A percentile compares a stretch with the other conserved stretches of the same genome.
Conservation (phyloP, 2,329 filamentous ascomycete species). For the Ophiostoma montium region DNA sequence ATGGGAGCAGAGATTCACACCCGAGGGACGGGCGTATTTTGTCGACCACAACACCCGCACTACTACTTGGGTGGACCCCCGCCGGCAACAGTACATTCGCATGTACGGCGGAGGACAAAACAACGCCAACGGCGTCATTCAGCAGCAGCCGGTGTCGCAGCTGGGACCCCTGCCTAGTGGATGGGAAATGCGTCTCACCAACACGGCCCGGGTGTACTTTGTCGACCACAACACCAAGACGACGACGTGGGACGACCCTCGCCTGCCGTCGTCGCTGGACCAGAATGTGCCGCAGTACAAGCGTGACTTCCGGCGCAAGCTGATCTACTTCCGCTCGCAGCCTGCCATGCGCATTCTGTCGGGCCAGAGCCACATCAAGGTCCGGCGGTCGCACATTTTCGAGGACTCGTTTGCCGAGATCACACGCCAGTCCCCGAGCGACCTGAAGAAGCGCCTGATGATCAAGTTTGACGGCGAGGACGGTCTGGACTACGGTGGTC, state of each 20-base stretch:
- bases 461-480: slow-evolving; percentile 99
- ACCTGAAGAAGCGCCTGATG: slow-evolving; percentile 97
- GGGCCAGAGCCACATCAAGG: slow-evolving; percentile 96
- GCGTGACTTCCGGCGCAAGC: slow-evolving; percentile 92
- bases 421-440: slow-evolving; percentile 86
- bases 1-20: slow-evolving; percentile 93
- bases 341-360: slow-evolving; percentile 89
- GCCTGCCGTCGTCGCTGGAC: slow-evolving; percentile 86
- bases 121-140: slow-evolving; percentile 71
- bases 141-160: slow-evolving; percentile 95
- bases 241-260: slow-evolving; percentile 95
- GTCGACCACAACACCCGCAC: slow-evolving; percentile 97
- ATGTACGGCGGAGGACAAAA: slow-evolving; percentile 81
- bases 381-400: slow-evolving; percentile 91
- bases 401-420: slow-evolving; percentile 98
- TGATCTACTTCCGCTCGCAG: slow-evolving; percentile 98
- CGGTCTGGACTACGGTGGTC: slow-evolving; percentile 90
- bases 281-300: slow-evolving; percentile 99
- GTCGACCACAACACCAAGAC: slow-evolving; percentile 99
- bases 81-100: slow-evolving; percentile 92
- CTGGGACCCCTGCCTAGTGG: slow-evolving; percentile 88
- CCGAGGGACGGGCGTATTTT: slow-evolving; percentile 89
- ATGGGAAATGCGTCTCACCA: slow-evolving; percentile 99
- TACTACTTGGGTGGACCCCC: slow-evolving; percentile 95
- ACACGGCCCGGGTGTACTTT: slow-evolving; percentile 95